phyloP scores from a whole-genome alignment of 257 asterid genomes.

The Solanum ahanhuiri region DNA sequence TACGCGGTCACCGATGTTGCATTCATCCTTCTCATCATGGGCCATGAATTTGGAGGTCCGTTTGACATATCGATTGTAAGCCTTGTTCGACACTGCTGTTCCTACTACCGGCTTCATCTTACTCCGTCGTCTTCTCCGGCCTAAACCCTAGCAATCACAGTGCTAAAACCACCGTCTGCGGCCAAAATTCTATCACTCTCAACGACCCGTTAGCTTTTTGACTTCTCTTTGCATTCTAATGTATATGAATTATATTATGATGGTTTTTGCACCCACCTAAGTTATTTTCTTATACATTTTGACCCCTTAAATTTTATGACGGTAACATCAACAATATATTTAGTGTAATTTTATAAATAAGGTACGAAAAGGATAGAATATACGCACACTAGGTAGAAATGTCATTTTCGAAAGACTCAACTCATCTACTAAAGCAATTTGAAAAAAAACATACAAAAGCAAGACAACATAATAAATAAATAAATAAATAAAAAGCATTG shows the following conservation, averaged over 20 bases:
- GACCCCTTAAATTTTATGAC: not conserved
- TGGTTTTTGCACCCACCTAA: not conserved
- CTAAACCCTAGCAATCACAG: not conserved
- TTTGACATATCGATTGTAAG: not conserved
- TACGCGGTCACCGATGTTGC: not conserved
- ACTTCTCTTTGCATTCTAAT: too few species aligned
- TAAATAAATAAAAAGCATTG: too few species aligned
- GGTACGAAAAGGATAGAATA: conserved; percentile 24
- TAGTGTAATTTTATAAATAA: not conserved
- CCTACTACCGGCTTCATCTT: conserved; percentile 79
- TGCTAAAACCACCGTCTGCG: not conserved
- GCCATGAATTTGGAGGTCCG: conserved; percentile 96
- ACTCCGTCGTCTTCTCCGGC: not conserved
- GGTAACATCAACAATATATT: not conserved
- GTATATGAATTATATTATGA: too few species aligned
- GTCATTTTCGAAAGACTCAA: not conserved
- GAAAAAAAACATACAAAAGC: not conserved
- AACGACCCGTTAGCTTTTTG: not conserved
- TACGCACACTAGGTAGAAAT: not conserved
- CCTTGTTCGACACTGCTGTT: conserved; percentile 31
- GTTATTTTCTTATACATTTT: not conserved
- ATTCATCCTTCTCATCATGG: conserved; percentile 43
- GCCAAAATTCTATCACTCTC: not conserved
- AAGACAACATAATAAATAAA: too few species aligned
- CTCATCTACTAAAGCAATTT: not conserved